These are phyloP conservation scores for Diplodia scrobiculata DNA, from an alignment of 2,329 filamentous ascomycete species.

Conservation along the genomic window DNA sequence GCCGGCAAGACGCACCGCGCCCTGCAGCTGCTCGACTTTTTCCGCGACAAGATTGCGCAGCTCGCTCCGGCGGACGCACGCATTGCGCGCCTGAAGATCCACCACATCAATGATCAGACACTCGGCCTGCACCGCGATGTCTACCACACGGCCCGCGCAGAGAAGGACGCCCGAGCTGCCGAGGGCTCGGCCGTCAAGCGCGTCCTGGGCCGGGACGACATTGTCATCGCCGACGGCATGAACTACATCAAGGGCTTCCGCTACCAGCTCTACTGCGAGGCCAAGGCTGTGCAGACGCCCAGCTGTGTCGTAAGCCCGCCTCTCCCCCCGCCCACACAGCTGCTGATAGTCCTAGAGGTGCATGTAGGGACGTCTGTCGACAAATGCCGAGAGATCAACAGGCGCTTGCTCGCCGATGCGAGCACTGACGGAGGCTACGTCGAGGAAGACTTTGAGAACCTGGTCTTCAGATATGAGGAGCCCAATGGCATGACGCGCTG, in stretches of 20 bases:
- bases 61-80: constrained; percentile 50
- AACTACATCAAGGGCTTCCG: constrained; percentile 92
- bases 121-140: constrained; percentile 70
- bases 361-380: constrained; percentile 61
- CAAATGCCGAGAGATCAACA: constrained; percentile 64
- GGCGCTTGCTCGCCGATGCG: constrained; percentile 50
- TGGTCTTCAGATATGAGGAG: constrained; percentile 82
- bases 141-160: constrained; percentile 74
- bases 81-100: constrained; percentile 62
- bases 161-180: constrained; percentile 79
- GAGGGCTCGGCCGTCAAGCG: constrained; percentile 79
- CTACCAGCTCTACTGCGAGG: constrained; percentile 83
- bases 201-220: constrained; percentile 68
- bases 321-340: background rate
- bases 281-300: constrained; percentile 75
- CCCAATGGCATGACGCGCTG: constrained; percentile 82
- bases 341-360: constrained; percentile 51
- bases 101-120: constrained; percentile 72
- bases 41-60: constrained; percentile 60
- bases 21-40: constrained; percentile 65
- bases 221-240: constrained; percentile 76
- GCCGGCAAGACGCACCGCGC: constrained; percentile 65
- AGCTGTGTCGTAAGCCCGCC: constrained; percentile 66
- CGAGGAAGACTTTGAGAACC: constrained; percentile 71
- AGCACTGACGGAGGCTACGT: constrained; percentile 53